Base-by-base conservation (phyloP, 2,329 filamentous ascomycete species). In the Ophiostoma montium region DNA sequence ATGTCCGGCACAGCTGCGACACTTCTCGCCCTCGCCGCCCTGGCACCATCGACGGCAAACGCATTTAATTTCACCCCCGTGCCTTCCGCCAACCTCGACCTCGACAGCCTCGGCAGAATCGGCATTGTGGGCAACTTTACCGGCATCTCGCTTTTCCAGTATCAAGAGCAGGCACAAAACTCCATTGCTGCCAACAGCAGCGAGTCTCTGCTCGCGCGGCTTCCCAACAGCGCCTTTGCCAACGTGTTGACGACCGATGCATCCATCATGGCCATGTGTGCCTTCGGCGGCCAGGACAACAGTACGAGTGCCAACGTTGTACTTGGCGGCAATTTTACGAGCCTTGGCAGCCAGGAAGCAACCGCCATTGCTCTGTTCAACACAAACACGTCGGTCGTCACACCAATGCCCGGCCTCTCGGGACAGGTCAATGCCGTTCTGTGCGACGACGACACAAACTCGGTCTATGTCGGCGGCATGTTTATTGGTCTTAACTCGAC, bases 291-390 rank as follows among this genome's bases (percentile, higher is more conserved):
- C 57, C n/a, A n/a, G n/a, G 71, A 74, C 50, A 75, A 86, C 63
- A 84, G 84, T 55, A 74, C 71, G 6, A 66, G 82, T 50, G 71
- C 76, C n/a, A 82, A 84, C 36, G 76, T 96, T 27, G 76, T 96
- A 44, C 75, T 98, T 15, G 92, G 85, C 50, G 92, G 92, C 44
- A 96, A 96, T 68, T 98, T 98, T 62, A 96, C 92, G 31, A 94
- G 86, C 63, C 68, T 98, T 54, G 86, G 82, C 52, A 80, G 80
- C 51, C 74, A 82, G 50, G 69, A 85, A 60, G 86, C 88, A 2
- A 80, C 80, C 48, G 86, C 85, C 41, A 78, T 94, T 50, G 92
- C 89, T 21, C 63, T 94, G 43, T 88, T 89, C 67, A 78, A 95
- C 62, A 78, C 85, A 3, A 76, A 78, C 55, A 82, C 79, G 5